Evolutionary conservation across 2,329 filamentous ascomycete species (phyloP).

Genomic region (Fusarium abutilonis): DNA sequence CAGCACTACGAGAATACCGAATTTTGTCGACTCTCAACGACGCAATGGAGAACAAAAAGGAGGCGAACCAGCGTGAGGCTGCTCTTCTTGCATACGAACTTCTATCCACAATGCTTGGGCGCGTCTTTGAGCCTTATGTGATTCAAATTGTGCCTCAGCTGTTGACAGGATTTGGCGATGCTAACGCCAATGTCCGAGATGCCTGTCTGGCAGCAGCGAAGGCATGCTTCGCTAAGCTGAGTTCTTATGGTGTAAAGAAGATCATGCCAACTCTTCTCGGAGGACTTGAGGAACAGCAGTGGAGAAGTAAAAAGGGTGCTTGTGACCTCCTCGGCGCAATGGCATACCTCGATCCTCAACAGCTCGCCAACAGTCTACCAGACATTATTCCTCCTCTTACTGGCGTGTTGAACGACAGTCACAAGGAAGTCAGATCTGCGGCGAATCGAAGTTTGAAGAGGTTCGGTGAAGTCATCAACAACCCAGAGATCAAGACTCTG

Average conservation of each 20-base stretch:
- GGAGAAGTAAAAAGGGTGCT: constrained; percentile 98
- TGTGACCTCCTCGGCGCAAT: constrained; percentile 97
- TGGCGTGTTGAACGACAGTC: constrained; percentile 92
- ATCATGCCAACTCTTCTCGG: constrained; percentile 91
- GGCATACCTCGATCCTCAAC: constrained; percentile 97
- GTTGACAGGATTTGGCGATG: constrained; percentile 87
- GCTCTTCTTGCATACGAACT: constrained; percentile 91
- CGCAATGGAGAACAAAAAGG: constrained; percentile 95
- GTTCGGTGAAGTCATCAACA: constrained; percentile 98
- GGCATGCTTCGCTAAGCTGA: constrained; percentile 90
- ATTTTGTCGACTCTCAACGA: constrained; percentile 83
- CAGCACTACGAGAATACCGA: constrained; percentile 82
- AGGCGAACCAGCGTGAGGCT: constrained; percentile 86
- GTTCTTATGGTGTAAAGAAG: constrained; percentile 94
- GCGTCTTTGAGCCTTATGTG: constrained; percentile 94
- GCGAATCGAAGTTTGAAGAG: constrained; percentile 97
- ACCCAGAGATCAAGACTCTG: constrained; percentile 94
- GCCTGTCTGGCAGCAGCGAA: constrained; percentile 93
- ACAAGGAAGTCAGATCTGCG: constrained; percentile 92
- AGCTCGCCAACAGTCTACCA: constrained; percentile 89
- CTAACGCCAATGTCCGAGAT: constrained; percentile 87
- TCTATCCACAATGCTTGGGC: constrained; percentile 83
- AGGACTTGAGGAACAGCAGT: constrained; percentile 93
- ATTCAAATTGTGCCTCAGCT: constrained; percentile 95
- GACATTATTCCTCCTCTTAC: constrained; percentile 98